phyloP scores from a whole-genome alignment of 23 red algal genomes.

The Gracilaria caudata region DNA sequence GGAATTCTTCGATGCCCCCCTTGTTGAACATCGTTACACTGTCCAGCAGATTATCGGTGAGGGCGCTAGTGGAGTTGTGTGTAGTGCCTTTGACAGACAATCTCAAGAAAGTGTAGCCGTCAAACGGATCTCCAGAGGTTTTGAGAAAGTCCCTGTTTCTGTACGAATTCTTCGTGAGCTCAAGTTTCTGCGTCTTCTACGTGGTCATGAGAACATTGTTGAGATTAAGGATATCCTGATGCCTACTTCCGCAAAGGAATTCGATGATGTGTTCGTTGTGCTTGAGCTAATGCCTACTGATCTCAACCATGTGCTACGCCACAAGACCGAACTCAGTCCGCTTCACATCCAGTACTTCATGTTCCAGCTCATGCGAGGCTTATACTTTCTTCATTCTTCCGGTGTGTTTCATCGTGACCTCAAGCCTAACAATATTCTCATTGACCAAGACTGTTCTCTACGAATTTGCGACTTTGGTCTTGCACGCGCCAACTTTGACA shows the following conservation, averaged over 20 bases:
- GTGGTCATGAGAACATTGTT: constrained; percentile 95
- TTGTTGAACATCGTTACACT: constrained; percentile 73
- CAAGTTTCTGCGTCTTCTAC: constrained; percentile 87
- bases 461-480: constrained; percentile 95
- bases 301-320: constrained; percentile 65
- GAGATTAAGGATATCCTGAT: constrained; percentile 85
- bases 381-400: constrained; percentile 76
- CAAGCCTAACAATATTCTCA: constrained; percentile 90
- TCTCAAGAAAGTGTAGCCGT: constrained; percentile 86
- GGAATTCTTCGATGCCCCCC: constrained; percentile 76
- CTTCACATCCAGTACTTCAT: constrained; percentile 80
- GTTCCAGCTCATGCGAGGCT: constrained; percentile 81
- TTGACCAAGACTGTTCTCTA: constrained; percentile 81
- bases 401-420: constrained; percentile 89
- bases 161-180: constrained; percentile 84
- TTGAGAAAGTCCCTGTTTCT: constrained; percentile 83
- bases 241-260: constrained; percentile 61
- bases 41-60: constrained; percentile 84
- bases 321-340: constrained; percentile 47
- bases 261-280: constrained; percentile 84
- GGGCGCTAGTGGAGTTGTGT: constrained; percentile 89
- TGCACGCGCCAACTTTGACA: constrained; percentile 80
- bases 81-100: constrained; percentile 72
- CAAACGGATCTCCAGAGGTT: constrained; percentile 79
- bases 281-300: constrained; percentile 89